Evolutionary conservation across 1,284 basidiomycete species (phyloP).

Genomic region (Ceratobasidium sp.): DNA sequence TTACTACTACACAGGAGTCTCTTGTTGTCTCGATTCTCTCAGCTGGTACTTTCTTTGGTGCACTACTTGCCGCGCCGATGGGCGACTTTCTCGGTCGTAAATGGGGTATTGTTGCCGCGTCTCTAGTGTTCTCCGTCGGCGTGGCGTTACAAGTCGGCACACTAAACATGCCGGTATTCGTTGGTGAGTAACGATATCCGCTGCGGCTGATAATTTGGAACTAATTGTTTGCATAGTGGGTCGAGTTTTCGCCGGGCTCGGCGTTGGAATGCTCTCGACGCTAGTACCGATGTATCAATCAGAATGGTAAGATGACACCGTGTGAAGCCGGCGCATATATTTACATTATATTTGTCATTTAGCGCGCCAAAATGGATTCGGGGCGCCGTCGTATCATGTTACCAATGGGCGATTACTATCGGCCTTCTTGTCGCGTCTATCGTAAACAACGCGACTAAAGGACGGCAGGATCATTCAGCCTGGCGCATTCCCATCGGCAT

Average conservation of each 20-base stretch:
- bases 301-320: constrained; percentile 64
- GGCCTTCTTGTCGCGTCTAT: constrained; percentile 83
- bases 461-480: constrained; percentile 69
- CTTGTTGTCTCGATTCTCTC: constrained; percentile 80
- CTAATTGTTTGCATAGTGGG: constrained; percentile 76
- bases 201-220: constrained; percentile 51
- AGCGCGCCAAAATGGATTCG: constrained; percentile 81
- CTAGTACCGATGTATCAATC: constrained; percentile 86
- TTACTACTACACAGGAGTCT: constrained; percentile 68
- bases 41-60: constrained; percentile 78
- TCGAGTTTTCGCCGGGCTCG: constrained; percentile 86
- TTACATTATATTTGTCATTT: constrained; percentile 44
- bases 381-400: constrained; percentile 85
- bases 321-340: constrained; percentile 2
- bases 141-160: constrained; percentile 68
- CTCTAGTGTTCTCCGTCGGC: constrained; percentile 74
- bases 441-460: constrained; percentile 81
- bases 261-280: constrained; percentile 80
- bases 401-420: constrained; percentile 84
- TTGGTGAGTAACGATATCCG: constrained; percentile 63
- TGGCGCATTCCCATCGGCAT: constrained; percentile 86
- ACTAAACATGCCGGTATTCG: constrained; percentile 53
- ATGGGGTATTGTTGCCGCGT: constrained; percentile 72
- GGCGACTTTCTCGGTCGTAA: constrained; percentile 70
- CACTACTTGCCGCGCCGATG: constrained; percentile 53